Base-by-base conservation (phyloP, 345 rosid genomes). In the Hevea brasiliensis region DNA sequence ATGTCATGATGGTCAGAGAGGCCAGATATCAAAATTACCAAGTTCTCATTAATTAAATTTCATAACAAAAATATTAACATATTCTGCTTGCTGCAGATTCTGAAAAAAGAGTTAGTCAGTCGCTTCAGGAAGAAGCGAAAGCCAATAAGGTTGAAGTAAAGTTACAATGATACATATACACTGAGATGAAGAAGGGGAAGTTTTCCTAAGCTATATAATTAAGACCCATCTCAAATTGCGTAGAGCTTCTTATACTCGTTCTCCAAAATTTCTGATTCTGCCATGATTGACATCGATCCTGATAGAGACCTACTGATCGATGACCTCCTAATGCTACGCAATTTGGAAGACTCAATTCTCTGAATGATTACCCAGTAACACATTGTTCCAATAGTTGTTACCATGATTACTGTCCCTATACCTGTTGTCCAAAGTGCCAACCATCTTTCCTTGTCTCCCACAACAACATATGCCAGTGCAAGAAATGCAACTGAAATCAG, bases 401-500 rank as follows among this genome's bases (percentile, higher is more conserved):
- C 82, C 99, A 91, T 90, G 21, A 95, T 95, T 65, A 88, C 72
- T 8, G 87, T 85, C 59, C 98, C 98, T 67, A 92, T 77, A 35
- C 41, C 85, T 0, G 94, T 89, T 47, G 87, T 76, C 68, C 77
- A 77, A 32, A 82, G 26, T 14, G 98, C 99, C 78, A 93, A 72
- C 87, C 88, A 83, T 85, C 58, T 81, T 75, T 81, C 81, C 2
- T 80, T 59, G 17, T 70, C 55, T 67, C 98, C 98, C 17, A 95
- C 89, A 45, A 95, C 98, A 47, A 89, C 77, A n/a, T 75, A 95
- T 18, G 97, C 81, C 40, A 95, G 79, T 4, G 98, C 87, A 23
- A 95, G 79, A 74, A 92, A 95, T 0, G 99, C 97, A 10, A 89
- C 75, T 20, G 99, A 95, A 53, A 95, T 84, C 88, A 95, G 76